phyloP scores from a whole-genome alignment of 441 rosid genomes.

The Pelargonium cotyledonis region DNA sequence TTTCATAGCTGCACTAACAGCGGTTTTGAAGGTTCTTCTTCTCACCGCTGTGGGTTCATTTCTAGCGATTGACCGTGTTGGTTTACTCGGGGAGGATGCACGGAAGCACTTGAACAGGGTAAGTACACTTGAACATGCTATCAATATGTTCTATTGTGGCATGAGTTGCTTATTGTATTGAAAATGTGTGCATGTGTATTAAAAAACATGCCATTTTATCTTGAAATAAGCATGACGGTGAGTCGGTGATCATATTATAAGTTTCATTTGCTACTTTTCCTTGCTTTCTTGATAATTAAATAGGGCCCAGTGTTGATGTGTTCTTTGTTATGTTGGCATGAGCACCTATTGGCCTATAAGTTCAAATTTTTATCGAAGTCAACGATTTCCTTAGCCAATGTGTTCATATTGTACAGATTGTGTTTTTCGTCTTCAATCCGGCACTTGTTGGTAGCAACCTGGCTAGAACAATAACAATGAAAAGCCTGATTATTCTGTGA shows the following conservation, averaged over 20 bases:
- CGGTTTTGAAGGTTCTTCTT: constrained; percentile 29
- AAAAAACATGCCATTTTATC: not conserved
- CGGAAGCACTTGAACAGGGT: constrained; percentile 46
- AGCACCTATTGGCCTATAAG: not conserved
- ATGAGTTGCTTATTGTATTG: not conserved
- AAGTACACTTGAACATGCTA: constrained; percentile 3
- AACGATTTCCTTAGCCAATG: not conserved
- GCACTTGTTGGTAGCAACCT: constrained; percentile 43
- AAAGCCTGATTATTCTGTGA: constrained; percentile 42
- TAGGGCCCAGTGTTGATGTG: not conserved
- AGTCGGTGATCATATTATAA: not conserved
- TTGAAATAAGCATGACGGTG: not conserved
- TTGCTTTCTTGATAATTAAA: not conserved
- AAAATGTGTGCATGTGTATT: not conserved
- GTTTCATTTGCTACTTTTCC: not conserved
- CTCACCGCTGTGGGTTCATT: constrained; percentile 22
- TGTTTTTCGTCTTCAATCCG: constrained; percentile 52
- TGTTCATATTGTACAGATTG: constrained; percentile 28
- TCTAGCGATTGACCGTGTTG: constrained; percentile 28
- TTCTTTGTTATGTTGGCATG: not conserved
- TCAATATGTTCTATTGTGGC: too few relatives aligned
- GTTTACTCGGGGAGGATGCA: constrained; percentile 37
- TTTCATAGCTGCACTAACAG: constrained; percentile 24
- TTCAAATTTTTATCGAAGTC: not conserved
- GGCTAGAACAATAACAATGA: constrained; percentile 38